Base-by-base conservation (phyloP, 2,329 filamentous ascomycete species). In the Ambrosiella cleistominuta region DNA sequence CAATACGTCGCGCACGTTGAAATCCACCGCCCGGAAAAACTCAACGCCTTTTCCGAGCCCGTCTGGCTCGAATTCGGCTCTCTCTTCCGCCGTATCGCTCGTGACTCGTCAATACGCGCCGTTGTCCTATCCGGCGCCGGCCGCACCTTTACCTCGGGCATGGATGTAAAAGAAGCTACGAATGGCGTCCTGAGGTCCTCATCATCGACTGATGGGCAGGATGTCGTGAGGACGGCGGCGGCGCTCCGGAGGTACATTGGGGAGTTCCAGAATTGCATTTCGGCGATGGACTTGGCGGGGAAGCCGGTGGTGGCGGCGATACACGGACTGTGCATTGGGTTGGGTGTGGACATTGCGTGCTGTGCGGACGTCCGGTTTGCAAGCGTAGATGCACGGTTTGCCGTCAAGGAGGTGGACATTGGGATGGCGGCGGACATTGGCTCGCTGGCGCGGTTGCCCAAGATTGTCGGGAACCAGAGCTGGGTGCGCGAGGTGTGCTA, bases 241-340 rank as follows among this genome's bases (percentile, higher is more conserved):
- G 65, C 66, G 3, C 65, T 90, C 54, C 78, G 86, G 54, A 77
- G 81, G 38, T 78, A 88, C 67, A 83, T 97, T 60, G 70, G 76
- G 61, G 81, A 88, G 62, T 94, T 96, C 68, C 93, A 98, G 70
- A 77, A 78, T 56, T 85, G 82, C 65, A 82, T 98, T 62, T 77
- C 76, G 1, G 77, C 82, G 12, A 73, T 95, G 57, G 91, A 96
- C 68, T 82, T 78, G 64, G 97, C 91, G 70, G 86, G 93, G 71
- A 97, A 97, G 71, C 88, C 88, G 61, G 87, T 96, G 39, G 85
- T 97, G 60, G 83, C 81, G 56, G 82, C 88, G 17, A 71, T 95
- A 63, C 87, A 95, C 65, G 89, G 85, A 45, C 80, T 90, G 63
- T 78, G 83, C 2, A 81, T 87, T 64, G 88, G 89, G 13, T 75